phyloP scores from a whole-genome alignment of 345 rosid species.

The Eucalyptus camaldulensis region DNA sequence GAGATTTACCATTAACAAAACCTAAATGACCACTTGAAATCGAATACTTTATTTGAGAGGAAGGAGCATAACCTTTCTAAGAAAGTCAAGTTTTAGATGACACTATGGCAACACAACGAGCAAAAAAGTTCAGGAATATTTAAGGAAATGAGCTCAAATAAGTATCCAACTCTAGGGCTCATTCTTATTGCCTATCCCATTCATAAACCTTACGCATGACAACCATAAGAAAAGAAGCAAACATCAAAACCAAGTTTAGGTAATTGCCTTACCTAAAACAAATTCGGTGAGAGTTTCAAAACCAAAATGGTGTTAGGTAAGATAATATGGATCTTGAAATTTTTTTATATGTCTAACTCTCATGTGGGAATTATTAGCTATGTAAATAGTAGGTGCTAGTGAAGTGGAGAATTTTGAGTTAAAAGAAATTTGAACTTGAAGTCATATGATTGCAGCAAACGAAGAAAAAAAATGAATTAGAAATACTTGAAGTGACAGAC shows the following conservation, averaged over 20 bases:
- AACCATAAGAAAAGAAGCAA: not conserved
- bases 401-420: not conserved
- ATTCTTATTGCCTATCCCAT: not conserved
- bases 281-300: fast-evolving
- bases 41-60: not conserved
- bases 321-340: not conserved
- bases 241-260: not conserved
- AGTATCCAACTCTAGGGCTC: not conserved
- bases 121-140: too few relatives aligned
- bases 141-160: not conserved
- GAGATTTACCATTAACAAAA: not conserved
- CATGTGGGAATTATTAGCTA: not conserved
- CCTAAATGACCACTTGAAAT: not conserved
- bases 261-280: not conserved
- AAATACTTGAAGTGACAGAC: not conserved
- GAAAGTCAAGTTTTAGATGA: too few relatives aligned
- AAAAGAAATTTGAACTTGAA: not conserved
- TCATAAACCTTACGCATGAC: not conserved
- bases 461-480: not conserved
- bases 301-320: not conserved
- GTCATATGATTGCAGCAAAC: not conserved
- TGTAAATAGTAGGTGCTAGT: not conserved
- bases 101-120: not conserved
- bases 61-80: not conserved
- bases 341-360: not conserved